A percentile compares a stretch with the other conserved stretches of the same genome.
These are phyloP conservation scores for Entomortierella beljakovae DNA, from an alignment of 192 early-diverging fungal genomes.

Conservation along the genomic window DNA sequence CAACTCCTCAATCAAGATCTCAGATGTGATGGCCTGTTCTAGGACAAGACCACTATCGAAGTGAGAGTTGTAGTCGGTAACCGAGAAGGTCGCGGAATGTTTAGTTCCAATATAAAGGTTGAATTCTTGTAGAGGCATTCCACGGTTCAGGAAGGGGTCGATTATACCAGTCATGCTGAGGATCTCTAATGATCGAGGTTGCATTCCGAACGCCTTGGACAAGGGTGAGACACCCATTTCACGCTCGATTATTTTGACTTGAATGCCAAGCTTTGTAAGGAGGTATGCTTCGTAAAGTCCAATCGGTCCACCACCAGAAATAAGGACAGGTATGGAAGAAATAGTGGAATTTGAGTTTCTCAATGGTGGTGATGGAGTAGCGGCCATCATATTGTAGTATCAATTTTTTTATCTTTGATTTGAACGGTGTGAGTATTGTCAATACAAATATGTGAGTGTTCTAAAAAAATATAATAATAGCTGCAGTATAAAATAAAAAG, in stretches of 20 bases:
- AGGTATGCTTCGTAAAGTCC: conserved; percentile 45
- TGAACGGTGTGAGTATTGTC: too few relatives aligned
- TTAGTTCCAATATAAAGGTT: conserved; percentile 13
- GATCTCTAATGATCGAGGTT: conserved; percentile 44
- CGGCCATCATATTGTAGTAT: not conserved
- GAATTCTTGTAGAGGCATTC: not conserved
- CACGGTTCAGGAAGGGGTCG: conserved; percentile 18
- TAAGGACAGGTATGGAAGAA: conserved; percentile 30
- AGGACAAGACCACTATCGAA: conserved; percentile 19
- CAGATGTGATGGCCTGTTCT: conserved; percentile 21
- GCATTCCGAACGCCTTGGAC: conserved; percentile 32
- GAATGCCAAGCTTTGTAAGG: conserved; percentile 34
- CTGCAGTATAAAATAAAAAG: too few relatives aligned
- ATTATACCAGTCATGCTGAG: conserved; percentile 21
- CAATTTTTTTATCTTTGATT: too few relatives aligned
- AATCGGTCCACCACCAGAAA: conserved; percentile 43
- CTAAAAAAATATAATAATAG: too few relatives aligned
- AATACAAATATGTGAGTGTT: too few relatives aligned
- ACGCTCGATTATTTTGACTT: conserved; percentile 39
- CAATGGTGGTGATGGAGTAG: not conserved
- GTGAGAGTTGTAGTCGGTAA: conserved; percentile 1
- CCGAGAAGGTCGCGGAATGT: not conserved
- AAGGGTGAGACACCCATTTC: conserved; percentile 7
- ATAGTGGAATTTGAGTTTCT: not conserved
- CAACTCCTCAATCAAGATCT: conserved; percentile 23